Evolutionary conservation across 768 basidiomycete genomes (phyloP).

Genomic region (Mycena leptocephala): DNA sequence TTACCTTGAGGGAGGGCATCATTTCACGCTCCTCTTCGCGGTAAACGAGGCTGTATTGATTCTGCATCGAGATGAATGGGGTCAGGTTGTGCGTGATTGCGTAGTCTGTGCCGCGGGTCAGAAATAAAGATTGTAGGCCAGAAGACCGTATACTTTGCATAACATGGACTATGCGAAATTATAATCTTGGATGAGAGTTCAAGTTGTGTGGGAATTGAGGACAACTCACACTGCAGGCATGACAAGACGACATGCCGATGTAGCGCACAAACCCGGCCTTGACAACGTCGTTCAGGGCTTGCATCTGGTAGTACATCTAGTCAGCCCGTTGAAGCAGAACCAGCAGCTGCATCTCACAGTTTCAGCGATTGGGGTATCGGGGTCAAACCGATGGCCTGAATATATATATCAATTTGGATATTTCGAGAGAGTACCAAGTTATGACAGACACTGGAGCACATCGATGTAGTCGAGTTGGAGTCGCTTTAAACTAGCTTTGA

Average conservation of each 20-base stretch:
- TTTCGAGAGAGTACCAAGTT: neutral
- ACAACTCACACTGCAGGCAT: conserved; percentile 66
- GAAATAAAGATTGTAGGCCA: neutral
- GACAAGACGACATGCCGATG: conserved; percentile 72
- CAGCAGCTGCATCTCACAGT: conserved; percentile 50
- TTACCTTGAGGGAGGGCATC: conserved; percentile 60
- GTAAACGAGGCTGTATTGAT: conserved; percentile 70
- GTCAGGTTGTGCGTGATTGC: conserved; percentile 71
- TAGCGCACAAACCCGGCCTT: conserved; percentile 74
- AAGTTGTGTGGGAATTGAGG: neutral
- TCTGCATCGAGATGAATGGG: conserved; percentile 81
- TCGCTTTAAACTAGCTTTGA: conserved; percentile 73
- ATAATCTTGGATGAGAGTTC: neutral
- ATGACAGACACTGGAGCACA: conserved; percentile 74
- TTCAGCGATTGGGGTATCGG: conserved; percentile 71
- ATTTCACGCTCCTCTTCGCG: conserved; percentile 75
- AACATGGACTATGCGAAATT: conserved; percentile 57
- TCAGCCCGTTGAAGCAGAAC: neutral
- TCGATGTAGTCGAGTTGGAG: conserved; percentile 86
- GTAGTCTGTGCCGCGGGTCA: conserved; percentile 59
- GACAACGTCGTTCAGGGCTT: conserved; percentile 77
- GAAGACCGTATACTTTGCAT: conserved; percentile 62
- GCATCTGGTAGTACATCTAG: conserved; percentile 58
- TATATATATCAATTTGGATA: neutral
- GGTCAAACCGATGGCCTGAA: conserved; percentile 69